Evolutionary conservation across 2,329 filamentous ascomycete species (phyloP), one percentile per base, ranked within the genome.

Genomic region (Pezicula carpinea): DNA sequence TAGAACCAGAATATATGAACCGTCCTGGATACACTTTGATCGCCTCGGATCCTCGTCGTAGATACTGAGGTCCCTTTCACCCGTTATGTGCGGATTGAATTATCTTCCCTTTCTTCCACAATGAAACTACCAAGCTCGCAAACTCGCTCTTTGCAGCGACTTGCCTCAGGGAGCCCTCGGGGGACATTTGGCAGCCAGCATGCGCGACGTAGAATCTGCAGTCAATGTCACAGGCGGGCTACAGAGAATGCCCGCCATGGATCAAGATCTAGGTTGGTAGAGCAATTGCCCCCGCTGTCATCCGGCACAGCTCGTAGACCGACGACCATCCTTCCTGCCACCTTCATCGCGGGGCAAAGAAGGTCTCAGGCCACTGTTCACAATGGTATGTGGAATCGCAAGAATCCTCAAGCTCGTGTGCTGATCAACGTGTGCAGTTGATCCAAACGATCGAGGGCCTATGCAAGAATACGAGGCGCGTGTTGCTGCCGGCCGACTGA

Each of bases 381-480:
- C 40, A 59, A 63, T 52, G 54, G 60, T 61, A 54, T 18, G 47
- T 42, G 19, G 14, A 10, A 32, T 39, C 7, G 23, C n/a, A 7
- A 13, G 6, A 5, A 6, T 22, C 1, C 11, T 1, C 2, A 11
- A 4, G 22, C 22, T 5, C 5, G 18, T 13, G 18, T 17, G 29
- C 44, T 54, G 21, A 42, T 19, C 6, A 35, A 36, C 4, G 21
- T 34, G 19, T 21, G 10, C 33, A 62, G 60, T 49, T 7, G 60
- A 63, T 36, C 52, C 39, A 10, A 56, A 62, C 34, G 57, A 61
- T 50, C 50, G 46, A 35, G 91, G 91, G 0, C 93, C 93, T 2
- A 76, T 97, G 61, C 78, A 83, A 54, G 92, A 97, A 67, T 99
- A 99, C 66, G 86, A 96, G 65, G 75, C 77, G 50, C 80, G 92